Conservation (phyloP, 2,329 filamentous ascomycete genomes). For the Hypoxylon sp. region DNA sequence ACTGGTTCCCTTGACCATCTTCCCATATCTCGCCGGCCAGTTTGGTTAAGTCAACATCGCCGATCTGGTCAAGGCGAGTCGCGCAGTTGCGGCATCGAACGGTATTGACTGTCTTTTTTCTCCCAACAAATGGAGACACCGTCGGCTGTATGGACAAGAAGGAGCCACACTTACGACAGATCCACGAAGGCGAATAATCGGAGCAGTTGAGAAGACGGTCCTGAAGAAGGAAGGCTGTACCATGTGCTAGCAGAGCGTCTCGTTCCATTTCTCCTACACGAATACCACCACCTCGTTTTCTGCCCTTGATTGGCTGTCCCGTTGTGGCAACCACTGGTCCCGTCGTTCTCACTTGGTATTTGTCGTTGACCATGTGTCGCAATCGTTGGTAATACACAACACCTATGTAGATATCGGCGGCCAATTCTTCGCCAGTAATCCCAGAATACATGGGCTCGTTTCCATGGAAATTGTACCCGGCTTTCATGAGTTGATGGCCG, state of each 20-base stretch:
- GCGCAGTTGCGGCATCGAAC: constrained; percentile 88
- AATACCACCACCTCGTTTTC: constrained; percentile 97
- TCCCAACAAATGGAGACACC: constrained; percentile 75
- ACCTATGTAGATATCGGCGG: constrained; percentile 95
- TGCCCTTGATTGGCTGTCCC: constrained; percentile 96
- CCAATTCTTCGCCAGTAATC: constrained; percentile 94
- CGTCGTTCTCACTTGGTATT: constrained; percentile 97
- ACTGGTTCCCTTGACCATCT: constrained; percentile 87
- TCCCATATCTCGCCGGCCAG: constrained; percentile 87
- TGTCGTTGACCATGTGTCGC: constrained; percentile 99
- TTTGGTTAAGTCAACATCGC: constrained; percentile 69
- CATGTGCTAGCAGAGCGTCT: constrained; percentile 93
- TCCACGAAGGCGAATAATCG: constrained; percentile 90
- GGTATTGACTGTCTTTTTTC: constrained; percentile 76
- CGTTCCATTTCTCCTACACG: constrained; percentile 99
- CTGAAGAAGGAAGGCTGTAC: constrained; percentile 93
- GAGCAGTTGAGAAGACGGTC: constrained; percentile 98
- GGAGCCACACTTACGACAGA: constrained; percentile 89
- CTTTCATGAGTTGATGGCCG: constrained; percentile 93
- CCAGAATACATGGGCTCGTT: constrained; percentile 99
- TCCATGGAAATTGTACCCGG: constrained; percentile 97
- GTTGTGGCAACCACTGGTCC: constrained; percentile 92
- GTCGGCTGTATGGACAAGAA: constrained; percentile 91
- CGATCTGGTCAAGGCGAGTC: constrained; percentile 69
- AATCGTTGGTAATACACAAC: constrained; percentile 98